Evolutionary conservation across 176 grass and related monocot species (phyloP), one percentile per base, ranked within the genome.

Genomic region (Aechmea fasciata): DNA sequence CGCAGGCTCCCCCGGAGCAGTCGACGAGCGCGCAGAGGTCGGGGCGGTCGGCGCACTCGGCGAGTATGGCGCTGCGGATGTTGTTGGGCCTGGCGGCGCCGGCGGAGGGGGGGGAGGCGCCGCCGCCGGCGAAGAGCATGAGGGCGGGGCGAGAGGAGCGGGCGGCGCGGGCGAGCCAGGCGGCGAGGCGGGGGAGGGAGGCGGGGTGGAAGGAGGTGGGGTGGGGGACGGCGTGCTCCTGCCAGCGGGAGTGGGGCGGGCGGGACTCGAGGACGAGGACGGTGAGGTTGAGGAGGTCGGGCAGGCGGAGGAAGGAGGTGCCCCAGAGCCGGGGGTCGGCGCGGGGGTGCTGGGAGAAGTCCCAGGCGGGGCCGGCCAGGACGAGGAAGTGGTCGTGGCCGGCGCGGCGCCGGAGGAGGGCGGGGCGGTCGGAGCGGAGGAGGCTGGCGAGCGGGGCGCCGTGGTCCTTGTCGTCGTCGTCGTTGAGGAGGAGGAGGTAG

Each of bases 171-270:
- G 70, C 33, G 62, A 88, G 55, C 89, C 85, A 92, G 54, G 77
- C 82, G 47, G 70, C 69, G 53, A 85, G 74, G 55, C 65, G 77
- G 14, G 55, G 47, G 52, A 85, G 59, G 1, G 90, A 78, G 8
- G 81, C 25, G 22, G 85, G 83, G 75, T 92, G 93, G 80, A 97
- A 92, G 1, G 86, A 83, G 17, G 86, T 97, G 50, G 77, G 73
- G 67, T 84, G 77, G 19, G 93, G 89, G 72, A 92, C 64, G 0
- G 93, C 89, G 77, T 90, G 93, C 82, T 97, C 89, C 80, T 97
- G 93, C 86, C 89, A 90, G 5, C 89, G 86, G 89, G 84, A 90
- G 0, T 71, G 57, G 24, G 86, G 81, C 3, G 84, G 57, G 24
- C 89, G 83, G 9, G 84, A 81, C 69, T 97, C 89, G 1, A 85